Evolutionary conservation across 2,329 filamentous ascomycete species (phyloP).

Genomic region (Acephala macrosclerotiorum): DNA sequence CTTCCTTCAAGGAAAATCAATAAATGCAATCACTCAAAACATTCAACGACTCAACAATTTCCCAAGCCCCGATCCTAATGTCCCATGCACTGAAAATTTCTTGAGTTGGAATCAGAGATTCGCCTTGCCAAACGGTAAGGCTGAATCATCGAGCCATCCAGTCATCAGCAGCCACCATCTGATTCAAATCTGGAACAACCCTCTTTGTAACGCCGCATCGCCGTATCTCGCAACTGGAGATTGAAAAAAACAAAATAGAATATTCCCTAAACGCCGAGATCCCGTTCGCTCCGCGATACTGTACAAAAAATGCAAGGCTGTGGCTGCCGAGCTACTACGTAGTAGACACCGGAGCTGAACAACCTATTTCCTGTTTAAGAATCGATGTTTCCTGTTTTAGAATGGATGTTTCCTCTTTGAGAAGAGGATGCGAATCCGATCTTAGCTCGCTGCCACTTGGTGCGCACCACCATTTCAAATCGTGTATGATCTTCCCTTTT

Average conservation of each 20-base stretch:
- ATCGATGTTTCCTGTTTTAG: slow-evolving; percentile 8
- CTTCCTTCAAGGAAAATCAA: not conserved
- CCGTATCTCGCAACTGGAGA: not conserved
- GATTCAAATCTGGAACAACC: not conserved
- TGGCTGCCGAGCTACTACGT: not conserved
- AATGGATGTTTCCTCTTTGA: not conserved
- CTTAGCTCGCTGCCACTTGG: not conserved
- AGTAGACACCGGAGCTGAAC: not conserved
- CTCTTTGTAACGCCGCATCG: not conserved
- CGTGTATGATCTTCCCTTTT: not conserved
- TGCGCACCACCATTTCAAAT: not conserved
- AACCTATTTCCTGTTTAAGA: not conserved
- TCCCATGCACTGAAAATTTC: not conserved
- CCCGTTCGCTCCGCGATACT: not conserved
- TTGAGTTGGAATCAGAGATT: not conserved
- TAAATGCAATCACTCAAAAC: not conserved
- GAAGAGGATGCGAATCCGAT: too few species aligned
- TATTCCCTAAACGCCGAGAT: not conserved
- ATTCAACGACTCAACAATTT: not conserved
- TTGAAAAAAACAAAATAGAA: not conserved
- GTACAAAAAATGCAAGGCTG: not conserved
- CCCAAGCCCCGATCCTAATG: not conserved
- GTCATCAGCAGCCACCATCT: slow-evolving; percentile 1
- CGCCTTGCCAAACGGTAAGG: not conserved
- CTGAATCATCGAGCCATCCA: not conserved